A percentile compares a stretch with the other conserved stretches of the same genome.
phyloP scores from a whole-genome alignment of 352 stramenopile species.

The Stramenopiles sp. region DNA sequence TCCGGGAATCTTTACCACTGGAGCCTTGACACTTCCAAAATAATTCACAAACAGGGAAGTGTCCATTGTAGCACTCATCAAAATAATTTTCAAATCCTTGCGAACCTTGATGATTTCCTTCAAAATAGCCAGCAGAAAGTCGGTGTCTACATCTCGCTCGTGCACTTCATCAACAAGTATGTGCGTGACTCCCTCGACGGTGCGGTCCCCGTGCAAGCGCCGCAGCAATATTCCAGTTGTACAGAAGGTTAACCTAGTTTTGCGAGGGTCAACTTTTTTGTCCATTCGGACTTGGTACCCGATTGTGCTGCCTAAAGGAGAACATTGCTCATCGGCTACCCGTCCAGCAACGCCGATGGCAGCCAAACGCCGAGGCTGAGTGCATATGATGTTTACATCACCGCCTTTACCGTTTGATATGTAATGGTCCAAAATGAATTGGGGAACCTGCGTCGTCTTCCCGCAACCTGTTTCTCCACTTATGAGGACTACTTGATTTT shows the following conservation, averaged over 20 bases:
- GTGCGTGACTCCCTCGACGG: slow-evolving; percentile 68
- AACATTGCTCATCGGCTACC: slow-evolving; percentile 58
- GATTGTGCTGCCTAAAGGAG: slow-evolving; percentile 27
- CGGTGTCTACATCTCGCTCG: slow-evolving; percentile 83
- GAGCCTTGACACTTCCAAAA: slow-evolving; percentile 36
- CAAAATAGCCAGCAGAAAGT: slow-evolving; percentile 81
- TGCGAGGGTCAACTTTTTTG: slow-evolving; percentile 29
- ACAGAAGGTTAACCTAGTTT: slow-evolving; percentile 76
- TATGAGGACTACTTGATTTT: slow-evolving; percentile 71
- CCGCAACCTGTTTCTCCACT: slow-evolving; percentile 81
- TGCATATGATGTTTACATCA: slow-evolving; percentile 82
- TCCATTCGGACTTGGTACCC: slow-evolving; percentile 86
- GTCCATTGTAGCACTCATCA: slow-evolving; percentile 92
- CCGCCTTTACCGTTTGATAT: slow-evolving; percentile 39
- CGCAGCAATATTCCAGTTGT: slow-evolving; percentile 82
- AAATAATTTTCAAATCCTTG: slow-evolving; percentile 66
- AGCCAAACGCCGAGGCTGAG: slow-evolving; percentile 80
- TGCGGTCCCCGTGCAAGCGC: slow-evolving; percentile 54
- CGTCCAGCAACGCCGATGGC: slow-evolving; percentile 78
- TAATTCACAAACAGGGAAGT: slow-evolving; percentile 80
- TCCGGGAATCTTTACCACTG: slow-evolving; percentile 58
- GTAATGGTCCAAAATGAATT: slow-evolving; percentile 79
- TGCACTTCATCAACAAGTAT: slow-evolving; percentile 96
- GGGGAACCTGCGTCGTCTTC: slow-evolving; percentile 83
- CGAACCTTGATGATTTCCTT: slow-evolving; percentile 41